Evolutionary conservation across 2,329 filamentous ascomycete genomes (phyloP), one percentile per base, ranked within the genome.

Genomic region (Hypoxylon sp.): DNA sequence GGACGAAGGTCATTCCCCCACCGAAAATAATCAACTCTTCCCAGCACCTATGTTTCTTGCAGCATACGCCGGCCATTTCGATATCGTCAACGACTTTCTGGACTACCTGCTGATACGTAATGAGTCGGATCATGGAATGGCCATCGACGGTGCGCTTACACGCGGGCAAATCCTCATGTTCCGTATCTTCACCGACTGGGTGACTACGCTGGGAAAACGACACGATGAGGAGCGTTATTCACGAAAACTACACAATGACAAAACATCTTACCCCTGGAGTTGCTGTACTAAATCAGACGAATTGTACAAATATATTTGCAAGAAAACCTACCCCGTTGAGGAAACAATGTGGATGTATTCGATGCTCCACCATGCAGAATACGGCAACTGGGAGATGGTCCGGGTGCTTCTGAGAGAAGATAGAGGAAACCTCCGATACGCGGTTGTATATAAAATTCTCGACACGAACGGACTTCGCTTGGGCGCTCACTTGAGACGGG

Each of bases 61-160:
- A 13, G 54, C 54, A 17, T 35, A 35, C 35, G 19, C 54, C 6
- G 54, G 54, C 7, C 35, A 58, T 21, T 3, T 19, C 29, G 54
- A 58, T 8, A 37, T 58, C 17, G 11, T 48, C 6, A 24, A 37
- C 31, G 11, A 37, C 13, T 37, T 58, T 29, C 54, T 27, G 19
- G 17, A 48, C 15, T 15, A 46, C 21, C 11, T 21, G 5, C n/a
- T 8, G 3, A 11, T 4, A 11, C n/a, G 13, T 21, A 19, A 37
- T 6, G 35, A 35, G 24, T 27, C 24, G 24, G 24, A 27, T 27
- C 3, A 27, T 27, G 24, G 24, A 27, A 27, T 27, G 5, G 24
- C 3, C 3, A 27, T 27, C 24, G 24, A 27, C 24, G 37, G 51
- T 29, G 51, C 39, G 6, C 1, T 19, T 10, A 1, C 21, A 32